Percentiles rank a stretch among this genome's conserved stretches.
phyloP scores from a whole-genome alignment of 2,329 filamentous ascomycete genomes.

The Ophiocordyceps camponoti-rufipedis region DNA sequence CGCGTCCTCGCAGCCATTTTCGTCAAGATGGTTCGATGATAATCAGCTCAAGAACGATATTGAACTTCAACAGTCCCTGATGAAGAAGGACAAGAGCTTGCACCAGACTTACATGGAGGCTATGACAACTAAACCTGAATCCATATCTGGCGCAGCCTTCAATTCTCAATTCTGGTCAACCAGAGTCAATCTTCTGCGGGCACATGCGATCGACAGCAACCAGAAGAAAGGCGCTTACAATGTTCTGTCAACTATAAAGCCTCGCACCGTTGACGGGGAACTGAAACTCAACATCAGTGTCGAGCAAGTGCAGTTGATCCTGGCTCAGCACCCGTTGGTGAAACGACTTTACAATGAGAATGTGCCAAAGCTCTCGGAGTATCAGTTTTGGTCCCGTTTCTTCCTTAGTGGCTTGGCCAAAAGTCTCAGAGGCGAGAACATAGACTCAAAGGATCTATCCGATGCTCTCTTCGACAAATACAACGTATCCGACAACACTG shows the following conservation, averaged over 20 bases:
- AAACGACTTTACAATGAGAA: conserved; percentile 85
- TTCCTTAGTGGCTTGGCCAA: conserved; percentile 84
- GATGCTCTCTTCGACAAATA: conserved; percentile 79
- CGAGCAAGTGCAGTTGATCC: conserved; percentile 85
- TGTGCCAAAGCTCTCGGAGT: conserved; percentile 62
- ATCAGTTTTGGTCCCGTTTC: conserved; percentile 84
- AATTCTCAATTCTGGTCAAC: conserved; percentile 91
- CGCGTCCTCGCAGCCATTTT: conserved; percentile 33
- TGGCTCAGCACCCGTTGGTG: conserved; percentile 81
- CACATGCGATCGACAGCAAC: conserved; percentile 73
- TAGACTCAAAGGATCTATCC: conserved; percentile 56
- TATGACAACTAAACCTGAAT: conserved; percentile 63
- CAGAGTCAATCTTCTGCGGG: conserved; percentile 65
- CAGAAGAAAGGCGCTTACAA: conserved; percentile 88
- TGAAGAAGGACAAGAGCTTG: conserved; percentile 60
- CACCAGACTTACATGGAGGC: conserved; percentile 79
- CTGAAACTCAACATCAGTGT: conserved; percentile 71
- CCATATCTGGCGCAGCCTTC: conserved; percentile 64
- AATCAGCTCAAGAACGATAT: conserved; percentile 58
- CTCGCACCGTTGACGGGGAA: conserved; percentile 28
- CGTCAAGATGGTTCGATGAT: conserved; percentile 64
- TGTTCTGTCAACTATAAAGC: conserved; percentile 77
- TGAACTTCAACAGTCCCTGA: conserved; percentile 69
- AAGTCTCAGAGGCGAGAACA: conserved; percentile 76
- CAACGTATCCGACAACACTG: conserved; percentile 51